Evolutionary conservation across 1,284 basidiomycete genomes (phyloP).

Genomic region (Apiotrichum porosum): DNA sequence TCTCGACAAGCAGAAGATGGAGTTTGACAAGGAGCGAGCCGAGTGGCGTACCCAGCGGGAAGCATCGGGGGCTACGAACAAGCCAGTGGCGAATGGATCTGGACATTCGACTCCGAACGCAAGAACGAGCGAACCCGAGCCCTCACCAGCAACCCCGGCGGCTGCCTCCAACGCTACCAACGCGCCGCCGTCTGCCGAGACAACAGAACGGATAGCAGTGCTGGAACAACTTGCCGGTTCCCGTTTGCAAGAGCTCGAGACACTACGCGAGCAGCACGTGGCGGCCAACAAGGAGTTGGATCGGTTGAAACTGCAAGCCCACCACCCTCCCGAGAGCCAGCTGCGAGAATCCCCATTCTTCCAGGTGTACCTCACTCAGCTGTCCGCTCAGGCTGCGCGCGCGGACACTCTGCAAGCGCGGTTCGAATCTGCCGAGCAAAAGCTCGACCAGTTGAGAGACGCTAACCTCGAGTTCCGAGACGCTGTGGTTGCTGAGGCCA

Average conservation of each 20-base stretch:
- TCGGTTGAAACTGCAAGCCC: constrained; percentile 26
- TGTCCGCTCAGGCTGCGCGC: constrained; percentile 27
- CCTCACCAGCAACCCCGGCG: background rate
- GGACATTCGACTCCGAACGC: constrained; percentile 54
- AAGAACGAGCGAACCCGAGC: background rate
- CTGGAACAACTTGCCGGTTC: constrained; percentile 31
- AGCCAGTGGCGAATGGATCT: constrained; percentile 55
- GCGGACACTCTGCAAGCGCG: constrained; percentile 32
- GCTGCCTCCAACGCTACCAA: background rate
- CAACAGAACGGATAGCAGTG: constrained; percentile 29
- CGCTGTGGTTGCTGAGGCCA: constrained; percentile 30
- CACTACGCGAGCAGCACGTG: constrained; percentile 27
- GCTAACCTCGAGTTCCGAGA: constrained; percentile 41
- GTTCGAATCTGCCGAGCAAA: constrained; percentile 30
- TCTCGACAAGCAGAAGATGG: constrained; percentile 66
- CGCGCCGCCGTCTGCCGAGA: background rate
- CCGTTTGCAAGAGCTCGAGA: constrained; percentile 29
- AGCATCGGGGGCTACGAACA: constrained; percentile 18
- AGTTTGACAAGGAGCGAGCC: constrained; percentile 53
- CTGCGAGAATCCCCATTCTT: constrained; percentile 42
- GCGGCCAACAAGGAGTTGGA: constrained; percentile 37
- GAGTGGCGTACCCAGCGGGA: constrained; percentile 46
- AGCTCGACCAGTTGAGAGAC: constrained; percentile 34
- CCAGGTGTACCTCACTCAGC: constrained; percentile 41
- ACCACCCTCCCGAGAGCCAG: constrained; percentile 34